Evolutionary conservation across 768 basidiomycete genomes (phyloP).

Genomic region (Termitomyces eurrhizus): DNA sequence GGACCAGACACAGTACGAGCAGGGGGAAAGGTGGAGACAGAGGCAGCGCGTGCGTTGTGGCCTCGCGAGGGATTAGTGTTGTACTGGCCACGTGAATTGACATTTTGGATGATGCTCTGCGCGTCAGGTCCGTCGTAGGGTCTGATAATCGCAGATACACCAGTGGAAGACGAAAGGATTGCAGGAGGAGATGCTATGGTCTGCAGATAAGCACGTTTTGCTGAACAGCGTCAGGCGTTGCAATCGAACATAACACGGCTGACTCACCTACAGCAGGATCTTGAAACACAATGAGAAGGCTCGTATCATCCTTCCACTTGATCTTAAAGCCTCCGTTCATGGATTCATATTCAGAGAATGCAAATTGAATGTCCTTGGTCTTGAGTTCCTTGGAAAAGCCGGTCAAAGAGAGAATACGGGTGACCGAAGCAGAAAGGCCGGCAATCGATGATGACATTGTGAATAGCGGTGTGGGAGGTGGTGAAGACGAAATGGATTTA

Average conservation of each 20-base stretch:
- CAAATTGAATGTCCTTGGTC: conserved; percentile 91
- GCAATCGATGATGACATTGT: conserved; percentile 71
- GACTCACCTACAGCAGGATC: conserved; percentile 86
- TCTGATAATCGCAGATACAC: conserved; percentile 59
- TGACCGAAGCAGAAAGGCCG: conserved; percentile 90
- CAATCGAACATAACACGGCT: not conserved
- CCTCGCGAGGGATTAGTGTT: conserved; percentile 63
- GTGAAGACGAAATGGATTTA: conserved; percentile 13
- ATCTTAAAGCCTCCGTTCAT: conserved; percentile 94
- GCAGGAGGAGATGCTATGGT: conserved; percentile 81
- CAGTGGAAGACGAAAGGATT: conserved; percentile 56
- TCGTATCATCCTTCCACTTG: conserved; percentile 98
- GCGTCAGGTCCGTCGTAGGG: conserved; percentile 97
- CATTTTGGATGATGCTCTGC: conserved; percentile 76
- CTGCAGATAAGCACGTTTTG: conserved; percentile 92
- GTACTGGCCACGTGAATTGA: conserved; percentile 69
- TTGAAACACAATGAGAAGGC: conserved; percentile 89
- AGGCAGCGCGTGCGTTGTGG: conserved; percentile 66
- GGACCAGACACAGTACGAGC: conserved; percentile 43
- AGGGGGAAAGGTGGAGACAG: conserved; percentile 59
- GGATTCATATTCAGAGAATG: conserved; percentile 87
- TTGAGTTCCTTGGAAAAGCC: conserved; percentile 95
- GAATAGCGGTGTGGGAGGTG: conserved; percentile 22
- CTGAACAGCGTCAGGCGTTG: conserved; percentile 35
- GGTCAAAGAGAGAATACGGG: conserved; percentile 88